Evolutionary conservation across 257 asterid genomes (phyloP).

Genomic region (Penstemon eatonii): DNA sequence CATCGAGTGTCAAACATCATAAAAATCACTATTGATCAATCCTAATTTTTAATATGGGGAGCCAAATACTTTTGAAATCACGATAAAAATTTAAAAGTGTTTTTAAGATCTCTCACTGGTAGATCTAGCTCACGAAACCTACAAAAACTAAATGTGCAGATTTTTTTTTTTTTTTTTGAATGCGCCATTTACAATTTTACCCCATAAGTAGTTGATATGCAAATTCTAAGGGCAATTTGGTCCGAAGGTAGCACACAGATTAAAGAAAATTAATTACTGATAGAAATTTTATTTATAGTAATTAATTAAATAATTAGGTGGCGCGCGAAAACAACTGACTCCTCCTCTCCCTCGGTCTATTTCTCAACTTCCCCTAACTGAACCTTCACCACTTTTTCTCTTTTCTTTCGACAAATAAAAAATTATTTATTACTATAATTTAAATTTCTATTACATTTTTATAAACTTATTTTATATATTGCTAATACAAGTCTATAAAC

Average conservation of each 20-base stretch:
- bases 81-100: too few relatives aligned
- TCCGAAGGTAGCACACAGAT: neutral
- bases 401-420: neutral
- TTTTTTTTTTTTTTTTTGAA: too few relatives aligned
- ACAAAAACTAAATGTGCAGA: neutral
- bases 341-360: conserved; percentile 27
- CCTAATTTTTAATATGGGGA: too few relatives aligned
- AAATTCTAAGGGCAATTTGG: conserved; percentile 31
- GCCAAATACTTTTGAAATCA: too few relatives aligned
- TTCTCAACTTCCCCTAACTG: conserved; percentile 31
- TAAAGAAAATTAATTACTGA: neutral
- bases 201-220: conserved; percentile 5
- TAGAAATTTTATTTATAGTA: neutral
- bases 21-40: too few relatives aligned
- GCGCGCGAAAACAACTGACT: conserved; percentile 58
- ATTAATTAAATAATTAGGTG: conserved; percentile 44
- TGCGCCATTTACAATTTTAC: neutral
- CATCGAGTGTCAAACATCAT: too few relatives aligned
- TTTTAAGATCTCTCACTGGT: too few relatives aligned
- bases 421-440: neutral
- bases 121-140: neutral
- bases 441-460: too few relatives aligned
- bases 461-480: too few relatives aligned
- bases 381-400: conserved; percentile 20
- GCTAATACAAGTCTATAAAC: too few relatives aligned